phyloP scores from a whole-genome alignment of 2,329 filamentous ascomycete genomes.

The Penicillium sp. region DNA sequence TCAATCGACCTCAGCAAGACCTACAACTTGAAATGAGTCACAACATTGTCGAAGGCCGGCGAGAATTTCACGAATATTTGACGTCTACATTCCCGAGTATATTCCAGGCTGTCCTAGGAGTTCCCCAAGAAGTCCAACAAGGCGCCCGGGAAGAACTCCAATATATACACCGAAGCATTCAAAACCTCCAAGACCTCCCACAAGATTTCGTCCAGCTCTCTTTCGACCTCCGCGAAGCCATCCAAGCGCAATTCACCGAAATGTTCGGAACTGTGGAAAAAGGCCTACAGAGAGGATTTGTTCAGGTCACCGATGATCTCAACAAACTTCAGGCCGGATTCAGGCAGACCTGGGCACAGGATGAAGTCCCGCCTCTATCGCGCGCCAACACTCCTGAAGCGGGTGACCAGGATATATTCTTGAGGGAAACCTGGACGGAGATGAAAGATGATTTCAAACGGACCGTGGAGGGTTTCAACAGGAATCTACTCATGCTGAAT shows the following conservation, averaged over 20 bases:
- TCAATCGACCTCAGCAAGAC: background rate
- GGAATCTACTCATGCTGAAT: background rate
- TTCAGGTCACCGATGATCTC: background rate
- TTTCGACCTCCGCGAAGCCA: background rate
- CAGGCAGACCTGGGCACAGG: background rate
- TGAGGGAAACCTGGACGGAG: background rate
- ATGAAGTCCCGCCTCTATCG: background rate
- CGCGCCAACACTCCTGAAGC: background rate
- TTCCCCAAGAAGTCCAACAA: background rate
- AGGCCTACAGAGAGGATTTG: background rate
- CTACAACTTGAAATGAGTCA: background rate
- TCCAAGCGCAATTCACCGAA: background rate
- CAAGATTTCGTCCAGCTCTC: background rate
- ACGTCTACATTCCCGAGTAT: background rate
- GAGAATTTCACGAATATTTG: background rate
- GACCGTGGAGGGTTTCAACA: background rate
- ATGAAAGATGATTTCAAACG: background rate
- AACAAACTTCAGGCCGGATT: background rate
- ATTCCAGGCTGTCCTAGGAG: background rate
- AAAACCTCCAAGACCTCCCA: background rate
- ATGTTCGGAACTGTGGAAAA: background rate
- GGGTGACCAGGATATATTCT: background rate
- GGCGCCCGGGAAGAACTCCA: background rate
- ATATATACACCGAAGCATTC: background rate
- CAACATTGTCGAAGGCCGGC: background rate